phyloP scores from a whole-genome alignment of 2,329 filamentous ascomycete species.

The Fonsecaea pugnacius region DNA sequence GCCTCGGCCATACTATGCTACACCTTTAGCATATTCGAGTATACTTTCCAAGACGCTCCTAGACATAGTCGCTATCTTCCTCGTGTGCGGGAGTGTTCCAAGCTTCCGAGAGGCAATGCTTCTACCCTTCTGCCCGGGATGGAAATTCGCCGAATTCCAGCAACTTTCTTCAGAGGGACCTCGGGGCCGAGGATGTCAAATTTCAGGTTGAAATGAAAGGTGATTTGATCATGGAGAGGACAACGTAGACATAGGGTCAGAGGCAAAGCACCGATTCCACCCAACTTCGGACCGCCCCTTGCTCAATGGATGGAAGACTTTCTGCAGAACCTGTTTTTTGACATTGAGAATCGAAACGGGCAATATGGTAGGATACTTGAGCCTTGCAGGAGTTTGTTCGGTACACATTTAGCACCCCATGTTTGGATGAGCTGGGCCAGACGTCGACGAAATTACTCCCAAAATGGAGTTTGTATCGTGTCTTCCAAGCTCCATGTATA shows the following conservation, averaged over 20 bases:
- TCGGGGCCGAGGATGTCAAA: not conserved
- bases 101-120: not conserved
- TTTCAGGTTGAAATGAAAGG: not conserved
- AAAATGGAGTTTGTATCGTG: not conserved
- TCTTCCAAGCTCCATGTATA: not conserved
- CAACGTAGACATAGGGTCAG: not conserved
- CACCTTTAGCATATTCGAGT: not conserved
- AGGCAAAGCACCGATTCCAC: not conserved
- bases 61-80: not conserved
- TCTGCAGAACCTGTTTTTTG: not conserved
- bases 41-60: not conserved
- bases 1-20: not conserved
- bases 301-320: not conserved
- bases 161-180: not conserved
- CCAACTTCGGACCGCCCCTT: not conserved
- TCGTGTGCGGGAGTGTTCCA: not conserved
- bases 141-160: not conserved
- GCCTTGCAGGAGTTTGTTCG: constrained; percentile 1
- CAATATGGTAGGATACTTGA: not conserved
- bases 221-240: not conserved
- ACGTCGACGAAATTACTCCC: not conserved
- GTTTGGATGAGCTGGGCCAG: not conserved
- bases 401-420: not conserved
- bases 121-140: not conserved
- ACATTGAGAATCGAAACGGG: not conserved